Conservation (phyloP, 2,329 filamentous ascomycete genomes). For the Clonostachys byssicola region DNA sequence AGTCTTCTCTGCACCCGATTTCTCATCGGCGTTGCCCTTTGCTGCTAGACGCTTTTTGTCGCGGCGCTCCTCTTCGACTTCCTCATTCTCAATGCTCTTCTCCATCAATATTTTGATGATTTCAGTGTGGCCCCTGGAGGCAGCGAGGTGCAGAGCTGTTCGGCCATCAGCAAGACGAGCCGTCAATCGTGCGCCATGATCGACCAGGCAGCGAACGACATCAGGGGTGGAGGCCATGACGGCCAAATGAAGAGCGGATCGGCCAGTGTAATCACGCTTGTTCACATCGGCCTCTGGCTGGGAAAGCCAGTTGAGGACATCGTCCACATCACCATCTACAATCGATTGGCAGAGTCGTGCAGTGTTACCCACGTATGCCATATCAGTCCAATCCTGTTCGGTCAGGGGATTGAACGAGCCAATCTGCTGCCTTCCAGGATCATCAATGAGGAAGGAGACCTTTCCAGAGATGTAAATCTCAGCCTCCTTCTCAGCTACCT, state of each 20-base stretch:
- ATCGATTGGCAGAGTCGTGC: constrained; percentile 76
- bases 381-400: constrained; percentile 82
- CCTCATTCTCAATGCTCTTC: constrained; percentile 72
- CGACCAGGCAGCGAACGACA: constrained; percentile 67
- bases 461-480: constrained; percentile 74
- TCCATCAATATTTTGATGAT: constrained; percentile 71
- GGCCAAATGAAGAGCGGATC: constrained; percentile 76
- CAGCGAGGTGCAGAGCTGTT: constrained; percentile 80
- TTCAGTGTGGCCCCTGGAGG: constrained; percentile 60
- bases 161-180: constrained; percentile 74
- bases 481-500: constrained; percentile 65
- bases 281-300: constrained; percentile 69
- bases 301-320: constrained; percentile 65
- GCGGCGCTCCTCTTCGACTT: constrained; percentile 56
- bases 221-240: constrained; percentile 63
- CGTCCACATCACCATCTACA: constrained; percentile 66
- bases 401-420: constrained; percentile 76
- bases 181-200: constrained; percentile 68
- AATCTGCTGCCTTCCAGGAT: constrained; percentile 73
- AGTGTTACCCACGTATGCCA: constrained; percentile 84
- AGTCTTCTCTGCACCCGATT: constrained; percentile 11
- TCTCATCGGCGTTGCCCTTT: constrained; percentile 3
- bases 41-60: constrained; percentile 32
- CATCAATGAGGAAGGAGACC: constrained; percentile 71
- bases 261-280: constrained; percentile 71